These are phyloP conservation scores for Cicer arietinum DNA, from an alignment of 306 rosid genomes.

Conservation along the genomic window DNA sequence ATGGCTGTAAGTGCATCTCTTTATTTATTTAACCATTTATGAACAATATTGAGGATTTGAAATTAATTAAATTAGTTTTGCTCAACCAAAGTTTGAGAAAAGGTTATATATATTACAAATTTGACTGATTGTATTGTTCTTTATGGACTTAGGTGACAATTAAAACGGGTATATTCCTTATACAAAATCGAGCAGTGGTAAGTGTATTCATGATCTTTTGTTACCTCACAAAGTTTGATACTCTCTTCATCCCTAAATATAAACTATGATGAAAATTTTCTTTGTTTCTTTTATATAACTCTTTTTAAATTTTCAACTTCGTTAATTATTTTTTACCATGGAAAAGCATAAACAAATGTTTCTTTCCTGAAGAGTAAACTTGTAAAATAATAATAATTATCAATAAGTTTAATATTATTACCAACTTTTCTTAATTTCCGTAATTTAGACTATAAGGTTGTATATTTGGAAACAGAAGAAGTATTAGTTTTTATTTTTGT, in stretches of 20 bases:
- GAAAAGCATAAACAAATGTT: too few species aligned
- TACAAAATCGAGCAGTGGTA: slow-evolving; percentile 92
- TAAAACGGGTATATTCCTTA: slow-evolving; percentile 60
- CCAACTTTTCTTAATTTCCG: too few species aligned
- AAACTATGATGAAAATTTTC: too few species aligned
- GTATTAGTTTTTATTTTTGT: slow-evolving; percentile 12
- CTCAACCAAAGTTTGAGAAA: not conserved
- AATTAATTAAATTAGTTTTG: not conserved
- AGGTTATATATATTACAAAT: not conserved
- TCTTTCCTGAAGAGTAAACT: too few species aligned
- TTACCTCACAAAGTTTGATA: not conserved
- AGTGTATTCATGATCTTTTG: slow-evolving; percentile 4
- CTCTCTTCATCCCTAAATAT: too few species aligned
- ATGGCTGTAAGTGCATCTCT: slow-evolving; percentile 38
- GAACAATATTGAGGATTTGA: not conserved
- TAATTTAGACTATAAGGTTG: too few species aligned
- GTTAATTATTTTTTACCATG: too few species aligned
- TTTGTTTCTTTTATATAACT: too few species aligned
- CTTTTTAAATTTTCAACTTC: too few species aligned
- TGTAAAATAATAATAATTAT: too few species aligned
- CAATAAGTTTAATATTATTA: too few species aligned
- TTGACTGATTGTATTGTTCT: slow-evolving; percentile 21
- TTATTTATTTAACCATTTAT: not conserved
- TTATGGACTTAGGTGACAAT: slow-evolving; percentile 43
- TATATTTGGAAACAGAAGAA: too few species aligned